These are phyloP conservation scores for Boletus rex-veris DNA, from an alignment of 768 basidiomycete species.

Conservation along the genomic window DNA sequence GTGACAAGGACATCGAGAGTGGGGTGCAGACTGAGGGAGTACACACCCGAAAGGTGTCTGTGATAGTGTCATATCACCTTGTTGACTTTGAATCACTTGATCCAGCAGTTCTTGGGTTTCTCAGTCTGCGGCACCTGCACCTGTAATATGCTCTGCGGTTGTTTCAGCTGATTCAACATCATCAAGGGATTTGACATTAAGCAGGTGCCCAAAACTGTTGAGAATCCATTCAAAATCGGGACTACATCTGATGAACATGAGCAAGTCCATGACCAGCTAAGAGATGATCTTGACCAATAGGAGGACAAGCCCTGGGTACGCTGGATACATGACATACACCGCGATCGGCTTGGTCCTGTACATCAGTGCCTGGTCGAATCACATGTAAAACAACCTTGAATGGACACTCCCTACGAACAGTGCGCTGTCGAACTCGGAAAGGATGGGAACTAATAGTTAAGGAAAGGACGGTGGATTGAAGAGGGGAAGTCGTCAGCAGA, in stretches of 20 bases:
- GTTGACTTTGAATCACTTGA: slow-evolving; percentile 80
- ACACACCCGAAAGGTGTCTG: slow-evolving; percentile 97
- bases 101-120: slow-evolving; percentile 46
- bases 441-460: slow-evolving; percentile 63
- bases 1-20: slow-evolving; percentile 97
- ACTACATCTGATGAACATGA: slow-evolving; percentile 75
- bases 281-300: slow-evolving; percentile 77
- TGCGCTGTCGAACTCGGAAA: slow-evolving; percentile 62
- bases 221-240: slow-evolving; percentile 82
- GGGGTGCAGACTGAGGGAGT: slow-evolving; percentile 87
- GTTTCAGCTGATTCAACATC: slow-evolving; percentile 61
- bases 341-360: slow-evolving; percentile 73
- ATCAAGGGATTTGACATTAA: slow-evolving; percentile 59
- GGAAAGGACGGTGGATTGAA: too few species aligned
- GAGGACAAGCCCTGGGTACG: slow-evolving; percentile 68
- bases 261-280: slow-evolving; percentile 67
- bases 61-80: slow-evolving; percentile 99
- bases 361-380: slow-evolving; percentile 74
- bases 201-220: slow-evolving; percentile 66
- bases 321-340: slow-evolving; percentile 66
- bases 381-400: slow-evolving; percentile 65
- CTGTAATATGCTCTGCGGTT: slow-evolving; percentile 58
- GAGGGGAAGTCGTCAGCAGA: too few species aligned
- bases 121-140: slow-evolving; percentile 67
- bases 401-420: slow-evolving; percentile 52